Evolutionary conservation across 106 monocot genomes (phyloP).

Genomic region (Dioscorea zingiberensis): DNA sequence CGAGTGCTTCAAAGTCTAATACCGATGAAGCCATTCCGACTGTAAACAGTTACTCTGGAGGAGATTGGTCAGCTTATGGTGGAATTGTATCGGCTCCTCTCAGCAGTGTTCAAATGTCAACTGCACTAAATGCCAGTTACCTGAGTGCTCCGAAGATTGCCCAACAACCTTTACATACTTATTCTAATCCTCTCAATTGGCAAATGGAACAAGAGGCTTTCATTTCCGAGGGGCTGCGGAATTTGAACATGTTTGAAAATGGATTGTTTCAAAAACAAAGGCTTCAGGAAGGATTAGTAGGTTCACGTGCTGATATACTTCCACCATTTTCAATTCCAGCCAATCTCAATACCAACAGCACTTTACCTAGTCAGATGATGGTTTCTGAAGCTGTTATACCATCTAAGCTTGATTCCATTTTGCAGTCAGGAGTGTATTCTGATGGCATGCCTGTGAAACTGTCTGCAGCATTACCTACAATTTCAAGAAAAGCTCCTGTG

Average conservation of each 20-base stretch:
- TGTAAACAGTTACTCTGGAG: slow-evolving; percentile 12
- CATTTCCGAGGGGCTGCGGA: slow-evolving; percentile 31
- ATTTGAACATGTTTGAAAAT: slow-evolving; percentile 42
- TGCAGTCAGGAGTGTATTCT: slow-evolving; percentile 16
- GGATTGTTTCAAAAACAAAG: slow-evolving; percentile 19
- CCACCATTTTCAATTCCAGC: slow-evolving; percentile 9
- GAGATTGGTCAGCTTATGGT: slow-evolving; percentile 17
- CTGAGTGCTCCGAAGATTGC: not conserved
- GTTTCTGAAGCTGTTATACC: slow-evolving; percentile 20
- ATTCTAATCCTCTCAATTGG: slow-evolving; percentile 41
- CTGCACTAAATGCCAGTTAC: slow-evolving; percentile 15
- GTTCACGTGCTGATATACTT: slow-evolving; percentile 14
- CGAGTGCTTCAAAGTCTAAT: slow-evolving; percentile 11
- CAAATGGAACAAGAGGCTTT: slow-evolving; percentile 32
- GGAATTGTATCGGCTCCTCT: slow-evolving; percentile 16
- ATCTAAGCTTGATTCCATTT: slow-evolving; percentile 42
- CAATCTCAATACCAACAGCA: not conserved
- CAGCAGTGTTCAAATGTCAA: slow-evolving; percentile 17
- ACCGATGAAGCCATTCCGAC: slow-evolving; percentile 23
- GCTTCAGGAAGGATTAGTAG: slow-evolving; percentile 20
- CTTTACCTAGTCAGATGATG: slow-evolving; percentile 19
- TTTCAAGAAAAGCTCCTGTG: slow-evolving; percentile 63
- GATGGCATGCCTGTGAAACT: slow-evolving; percentile 24
- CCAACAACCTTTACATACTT: slow-evolving; percentile 25
- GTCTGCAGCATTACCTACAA: slow-evolving; percentile 16